Evolutionary conservation across 2,329 filamentous ascomycete species (phyloP).

Genomic region (Talaromyces verruculosus): DNA sequence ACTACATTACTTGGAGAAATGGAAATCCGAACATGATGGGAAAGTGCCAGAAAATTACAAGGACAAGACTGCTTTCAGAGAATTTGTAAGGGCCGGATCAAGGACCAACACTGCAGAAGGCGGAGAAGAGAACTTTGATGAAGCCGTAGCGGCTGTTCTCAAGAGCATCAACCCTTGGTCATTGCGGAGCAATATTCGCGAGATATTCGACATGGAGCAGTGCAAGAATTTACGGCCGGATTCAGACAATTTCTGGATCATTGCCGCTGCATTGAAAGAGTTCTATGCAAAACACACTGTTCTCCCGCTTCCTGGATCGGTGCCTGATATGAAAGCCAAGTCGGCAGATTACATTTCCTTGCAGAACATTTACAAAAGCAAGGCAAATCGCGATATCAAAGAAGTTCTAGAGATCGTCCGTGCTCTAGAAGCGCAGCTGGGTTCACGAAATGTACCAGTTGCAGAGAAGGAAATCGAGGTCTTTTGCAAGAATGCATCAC

Average conservation of each 20-base stretch:
- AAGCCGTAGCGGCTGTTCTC: slow-evolving; percentile 81
- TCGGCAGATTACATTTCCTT: slow-evolving; percentile 85
- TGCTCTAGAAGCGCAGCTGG: slow-evolving; percentile 51
- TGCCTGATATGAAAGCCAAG: slow-evolving; percentile 97
- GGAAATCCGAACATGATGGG: slow-evolving; percentile 70
- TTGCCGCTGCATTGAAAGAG: slow-evolving; percentile 72
- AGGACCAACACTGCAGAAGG: slow-evolving; percentile 76
- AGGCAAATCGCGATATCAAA: slow-evolving; percentile 73
- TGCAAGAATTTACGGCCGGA: slow-evolving; percentile 47
- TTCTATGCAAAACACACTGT: slow-evolving; percentile 73
- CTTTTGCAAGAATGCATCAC: slow-evolving; percentile 93
- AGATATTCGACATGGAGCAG: slow-evolving; percentile 74
- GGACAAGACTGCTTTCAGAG: slow-evolving; percentile 81
- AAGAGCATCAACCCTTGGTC: slow-evolving; percentile 74
- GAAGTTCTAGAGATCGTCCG: slow-evolving; percentile 70
- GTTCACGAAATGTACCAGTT: slow-evolving; percentile 52
- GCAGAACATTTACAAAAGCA: slow-evolving; percentile 88
- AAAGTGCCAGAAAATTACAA: slow-evolving; percentile 70
- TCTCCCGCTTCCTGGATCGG: slow-evolving; percentile 78
- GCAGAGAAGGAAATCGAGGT: slow-evolving; percentile 75
- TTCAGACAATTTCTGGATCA: slow-evolving; percentile 79
- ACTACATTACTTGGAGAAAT: slow-evolving; percentile 76
- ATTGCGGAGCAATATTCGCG: slow-evolving; percentile 67
- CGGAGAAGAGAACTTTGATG: slow-evolving; percentile 95
- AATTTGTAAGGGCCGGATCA: slow-evolving; percentile 65